These are phyloP conservation scores for Tulasnella sp. DNA, from an alignment of 768 basidiomycete genomes.

Conservation along the genomic window DNA sequence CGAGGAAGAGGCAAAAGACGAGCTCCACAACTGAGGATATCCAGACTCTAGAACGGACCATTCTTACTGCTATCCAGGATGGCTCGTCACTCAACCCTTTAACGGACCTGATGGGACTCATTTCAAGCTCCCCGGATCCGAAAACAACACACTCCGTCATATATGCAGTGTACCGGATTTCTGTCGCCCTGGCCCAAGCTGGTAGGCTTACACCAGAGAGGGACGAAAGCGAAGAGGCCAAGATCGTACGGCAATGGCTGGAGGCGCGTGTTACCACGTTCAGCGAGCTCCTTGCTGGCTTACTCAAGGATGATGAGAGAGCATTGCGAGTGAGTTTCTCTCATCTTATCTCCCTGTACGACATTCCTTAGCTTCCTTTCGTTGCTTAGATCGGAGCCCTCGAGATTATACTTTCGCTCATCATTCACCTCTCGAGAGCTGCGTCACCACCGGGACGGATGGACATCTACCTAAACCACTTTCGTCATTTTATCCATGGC, in stretches of 20 bases:
- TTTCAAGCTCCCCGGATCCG: slow-evolving; percentile 37
- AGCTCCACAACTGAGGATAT: slow-evolving; percentile 24
- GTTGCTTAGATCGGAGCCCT: slow-evolving; percentile 49
- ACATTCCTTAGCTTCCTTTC: slow-evolving; percentile 3
- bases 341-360: neutral
- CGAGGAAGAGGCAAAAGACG: slow-evolving; percentile 21
- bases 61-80: slow-evolving; percentile 42
- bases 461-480: slow-evolving; percentile 57
- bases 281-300: slow-evolving; percentile 51
- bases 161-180: slow-evolving; percentile 73
- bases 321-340: slow-evolving; percentile 48
- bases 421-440: slow-evolving; percentile 58
- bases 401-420: slow-evolving; percentile 63
- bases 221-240: slow-evolving; percentile 45
- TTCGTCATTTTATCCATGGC: slow-evolving; percentile 49
- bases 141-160: slow-evolving; percentile 59
- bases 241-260: slow-evolving; percentile 64
- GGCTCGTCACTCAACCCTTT: slow-evolving; percentile 63
- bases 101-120: slow-evolving; percentile 57
- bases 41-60: slow-evolving; percentile 41
- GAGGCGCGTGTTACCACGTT: slow-evolving; percentile 64
- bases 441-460: slow-evolving; percentile 35
- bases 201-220: slow-evolving; percentile 35
- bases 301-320: slow-evolving; percentile 70
- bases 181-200: slow-evolving; percentile 47